These are phyloP conservation scores for Teratosphaeria destructans DNA, from an alignment of 2,329 filamentous ascomycete genomes.

Conservation along the genomic window DNA sequence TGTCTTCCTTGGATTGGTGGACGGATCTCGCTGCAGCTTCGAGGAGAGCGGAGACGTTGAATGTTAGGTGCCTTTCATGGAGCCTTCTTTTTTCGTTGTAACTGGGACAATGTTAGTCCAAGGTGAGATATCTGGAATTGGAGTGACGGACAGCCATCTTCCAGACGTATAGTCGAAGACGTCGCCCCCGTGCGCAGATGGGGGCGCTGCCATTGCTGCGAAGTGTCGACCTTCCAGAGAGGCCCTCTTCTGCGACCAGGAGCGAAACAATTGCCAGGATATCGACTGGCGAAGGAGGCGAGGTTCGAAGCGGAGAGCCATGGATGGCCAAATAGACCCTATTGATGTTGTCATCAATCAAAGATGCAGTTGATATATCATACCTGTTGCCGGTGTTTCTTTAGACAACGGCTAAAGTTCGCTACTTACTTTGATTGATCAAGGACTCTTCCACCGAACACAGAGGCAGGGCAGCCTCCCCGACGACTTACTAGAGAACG, in stretches of 20 bases:
- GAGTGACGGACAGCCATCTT: conserved; percentile 9
- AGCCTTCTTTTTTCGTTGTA: conserved; percentile 12
- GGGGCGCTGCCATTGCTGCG: neutral
- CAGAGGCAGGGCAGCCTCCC: too few relatives aligned
- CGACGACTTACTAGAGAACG: too few relatives aligned
- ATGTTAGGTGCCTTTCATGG: conserved; percentile 6
- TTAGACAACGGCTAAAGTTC: too few relatives aligned
- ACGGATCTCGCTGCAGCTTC: conserved; percentile 5
- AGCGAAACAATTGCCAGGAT: neutral
- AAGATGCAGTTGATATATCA: neutral
- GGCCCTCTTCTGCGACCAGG: neutral
- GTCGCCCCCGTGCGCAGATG: neutral
- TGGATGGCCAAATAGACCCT: neutral
- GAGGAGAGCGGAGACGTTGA: conserved; percentile 8
- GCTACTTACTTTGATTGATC: neutral
- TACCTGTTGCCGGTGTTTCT: too few relatives aligned
- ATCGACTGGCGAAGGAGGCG: neutral
- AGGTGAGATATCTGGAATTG: neutral
- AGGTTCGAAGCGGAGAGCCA: conserved; percentile 1
- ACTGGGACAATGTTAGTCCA: conserved; percentile 1
- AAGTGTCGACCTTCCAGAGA: neutral
- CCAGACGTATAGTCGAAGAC: conserved; percentile 11
- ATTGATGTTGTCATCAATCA: conserved; percentile 8
- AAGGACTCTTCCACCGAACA: neutral
- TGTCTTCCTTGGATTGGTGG: neutral